Evolutionary conservation across 306 rosid genomes (phyloP).

Genomic region (Lagenaria siceraria): DNA sequence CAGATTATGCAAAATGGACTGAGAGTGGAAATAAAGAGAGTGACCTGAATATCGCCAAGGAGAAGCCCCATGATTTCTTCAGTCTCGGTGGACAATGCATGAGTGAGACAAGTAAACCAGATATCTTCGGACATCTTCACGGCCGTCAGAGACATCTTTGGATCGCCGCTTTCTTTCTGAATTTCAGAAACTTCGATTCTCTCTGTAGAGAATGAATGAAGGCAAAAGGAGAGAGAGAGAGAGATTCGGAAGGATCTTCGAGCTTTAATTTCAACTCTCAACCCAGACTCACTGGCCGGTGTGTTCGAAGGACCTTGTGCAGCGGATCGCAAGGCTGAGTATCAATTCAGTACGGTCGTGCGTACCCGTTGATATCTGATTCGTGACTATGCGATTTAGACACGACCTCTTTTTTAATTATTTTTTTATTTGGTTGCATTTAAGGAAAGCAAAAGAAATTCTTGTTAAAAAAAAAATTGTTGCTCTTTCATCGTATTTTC

Average conservation of each 20-base stretch:
- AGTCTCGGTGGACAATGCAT: constrained; percentile 92
- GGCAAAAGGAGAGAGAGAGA: not conserved
- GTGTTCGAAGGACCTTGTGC: not conserved
- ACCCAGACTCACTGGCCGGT: not conserved
- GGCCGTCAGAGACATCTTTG: constrained; percentile 58
- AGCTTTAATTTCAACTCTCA: not conserved
- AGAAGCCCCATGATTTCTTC: constrained; percentile 99
- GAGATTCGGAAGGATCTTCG: not conserved
- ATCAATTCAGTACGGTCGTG: not conserved
- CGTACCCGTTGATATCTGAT: not conserved
- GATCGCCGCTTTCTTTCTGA: not conserved
- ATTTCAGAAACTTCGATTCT: not conserved
- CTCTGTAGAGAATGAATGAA: not conserved
- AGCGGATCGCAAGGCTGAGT: not conserved
- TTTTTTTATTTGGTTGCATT: not conserved
- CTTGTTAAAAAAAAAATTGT: no score
- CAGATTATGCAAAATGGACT: no score
- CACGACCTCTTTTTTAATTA: not conserved
- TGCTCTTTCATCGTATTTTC: no score
- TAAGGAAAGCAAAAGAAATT: no score
- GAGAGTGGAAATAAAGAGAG: no score
- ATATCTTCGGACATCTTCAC: constrained; percentile 94
- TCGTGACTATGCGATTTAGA: not conserved
- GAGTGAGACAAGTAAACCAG: constrained; percentile 88
- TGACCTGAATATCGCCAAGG: constrained; percentile 86